Percentiles rank a stretch among this genome's conserved stretches.
phyloP scores from a whole-genome alignment of 805 yeast species.

The Kluyveromyces siamensis region DNA sequence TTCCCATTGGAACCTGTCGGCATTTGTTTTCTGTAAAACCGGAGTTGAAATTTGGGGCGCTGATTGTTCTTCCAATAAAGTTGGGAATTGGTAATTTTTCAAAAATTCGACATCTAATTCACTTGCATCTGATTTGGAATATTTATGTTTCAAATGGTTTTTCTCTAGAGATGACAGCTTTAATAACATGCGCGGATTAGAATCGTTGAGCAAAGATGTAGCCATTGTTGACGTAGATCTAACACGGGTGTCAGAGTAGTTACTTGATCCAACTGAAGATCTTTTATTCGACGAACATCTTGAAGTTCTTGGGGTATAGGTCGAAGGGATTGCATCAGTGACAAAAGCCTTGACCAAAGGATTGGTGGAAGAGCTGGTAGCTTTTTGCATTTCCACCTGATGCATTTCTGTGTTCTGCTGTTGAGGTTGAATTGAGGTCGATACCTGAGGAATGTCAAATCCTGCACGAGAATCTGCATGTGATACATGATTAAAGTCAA shows the following conservation, averaged over 20 bases:
- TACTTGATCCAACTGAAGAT: slow-evolving; percentile 2
- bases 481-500: slow-evolving; percentile 32
- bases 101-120: slow-evolving; percentile 19
- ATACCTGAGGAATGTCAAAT: slow-evolving; percentile 1
- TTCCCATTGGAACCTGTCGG: slow-evolving; percentile 9
- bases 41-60: slow-evolving; percentile 8
- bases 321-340: slow-evolving; percentile 4
- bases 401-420: not conserved
- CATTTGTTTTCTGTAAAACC: slow-evolving; percentile 3
- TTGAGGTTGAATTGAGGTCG: slow-evolving; percentile 5
- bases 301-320: not conserved
- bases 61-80: slow-evolving; percentile 19
- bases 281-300: not conserved
- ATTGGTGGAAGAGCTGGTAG: not conserved
- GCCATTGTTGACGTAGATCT: slow-evolving; percentile 26
- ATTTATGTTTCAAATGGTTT: slow-evolving; percentile 10
- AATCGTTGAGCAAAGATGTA: slow-evolving; percentile 13
- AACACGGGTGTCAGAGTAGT: slow-evolving; percentile 9
- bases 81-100: slow-evolving; percentile 23
- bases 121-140: slow-evolving; percentile 11
- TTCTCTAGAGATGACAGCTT: slow-evolving; percentile 13
- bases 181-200: slow-evolving; percentile 7
- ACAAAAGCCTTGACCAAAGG: slow-evolving; percentile 7
- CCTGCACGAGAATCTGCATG: slow-evolving; percentile 28
- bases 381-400: not conserved